Base-by-base conservation (phyloP, 179 eudicot species). In the Camellia oleifera region DNA sequence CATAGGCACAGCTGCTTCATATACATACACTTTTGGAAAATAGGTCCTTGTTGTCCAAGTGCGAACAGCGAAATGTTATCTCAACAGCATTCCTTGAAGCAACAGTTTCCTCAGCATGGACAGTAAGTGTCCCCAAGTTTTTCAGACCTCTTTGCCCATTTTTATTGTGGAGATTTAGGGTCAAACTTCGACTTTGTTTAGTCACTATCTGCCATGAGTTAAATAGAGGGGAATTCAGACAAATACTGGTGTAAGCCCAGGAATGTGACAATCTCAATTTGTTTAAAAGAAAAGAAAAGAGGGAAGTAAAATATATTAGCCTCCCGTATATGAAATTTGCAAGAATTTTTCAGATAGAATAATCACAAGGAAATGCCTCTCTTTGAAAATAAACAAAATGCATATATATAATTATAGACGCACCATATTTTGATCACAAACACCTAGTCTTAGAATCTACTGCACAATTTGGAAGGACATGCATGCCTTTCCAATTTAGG, bases 41-140 rank as follows among this genome's bases (percentile, higher is more conserved):
- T 44, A 87, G 18, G 72, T 93, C 99, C 80, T 91, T 92, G 90
- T 95, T 91, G 54, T 86, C 92, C 84, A 95, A 87, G 58, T 87
- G 53, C 11, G 84, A 82, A 83, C 97, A 93, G 9, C 88, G 92
- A 60, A 93, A 83, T 60, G 79, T 80, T 48, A 95, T 85, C 79
- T 92, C 98, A 57, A 88, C 85, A 72, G 97, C 93, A 81, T 67
- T 84, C 83, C 85, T 90, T 48, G 97, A 86, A 75, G 92, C 84
- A 78, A 91, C 83, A 50, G 93, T 86, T 85, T 95, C 98, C 87
- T 93, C 98, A 15, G 98, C 94, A 80, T 86, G 95, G 62, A 95
- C 81, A 48, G 85, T 87, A 73, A 95, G 63, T 67, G 84, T 85
- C 74, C 99, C 99, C 54, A 83, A 77, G 67, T 87, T 81, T 81